Evolutionary conservation across 2,329 filamentous ascomycete species (phyloP).

Genomic region (Arthrobotrys conoides): DNA sequence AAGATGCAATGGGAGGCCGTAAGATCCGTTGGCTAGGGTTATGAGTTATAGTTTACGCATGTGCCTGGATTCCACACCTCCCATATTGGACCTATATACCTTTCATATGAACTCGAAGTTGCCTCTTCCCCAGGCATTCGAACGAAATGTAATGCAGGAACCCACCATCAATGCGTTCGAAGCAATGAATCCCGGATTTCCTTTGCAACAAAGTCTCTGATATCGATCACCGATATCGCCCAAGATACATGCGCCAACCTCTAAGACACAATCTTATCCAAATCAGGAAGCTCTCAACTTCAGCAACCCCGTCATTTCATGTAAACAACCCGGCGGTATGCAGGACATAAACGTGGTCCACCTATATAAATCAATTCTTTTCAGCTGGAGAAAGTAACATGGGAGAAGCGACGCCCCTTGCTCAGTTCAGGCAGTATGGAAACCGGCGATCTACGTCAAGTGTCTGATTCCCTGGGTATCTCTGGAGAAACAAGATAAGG

Average conservation of each 20-base stretch:
- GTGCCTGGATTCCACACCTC: conserved; percentile 39
- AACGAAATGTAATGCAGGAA: conserved; percentile 29
- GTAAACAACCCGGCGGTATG: conserved; percentile 8
- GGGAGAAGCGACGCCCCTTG: not conserved
- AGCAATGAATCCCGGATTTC: conserved; percentile 16
- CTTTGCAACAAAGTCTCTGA: not conserved
- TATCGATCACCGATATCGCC: conserved; percentile 26
- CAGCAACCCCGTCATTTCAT: conserved; percentile 35
- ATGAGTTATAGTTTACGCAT: conserved; percentile 2
- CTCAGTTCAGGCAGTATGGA: conserved; percentile 21
- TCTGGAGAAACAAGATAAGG: not conserved
- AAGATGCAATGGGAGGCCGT: conserved; percentile 9
- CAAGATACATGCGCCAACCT: not conserved
- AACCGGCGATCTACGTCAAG: conserved; percentile 40
- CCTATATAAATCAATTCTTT: not conserved
- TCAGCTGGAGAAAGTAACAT: conserved; percentile 15
- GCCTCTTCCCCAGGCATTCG: not conserved
- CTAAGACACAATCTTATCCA: conserved; percentile 22
- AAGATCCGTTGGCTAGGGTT: conserved; percentile 21
- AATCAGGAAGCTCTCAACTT: conserved; percentile 49
- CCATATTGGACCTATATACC: conserved; percentile 2
- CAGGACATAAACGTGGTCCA: conserved; percentile 20
- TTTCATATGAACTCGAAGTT: not conserved
- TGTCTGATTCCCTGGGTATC: conserved; percentile 30
- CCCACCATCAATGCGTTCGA: not conserved